Conservation (phyloP, 768 basidiomycete species). For the Suillus tomentosus region DNA sequence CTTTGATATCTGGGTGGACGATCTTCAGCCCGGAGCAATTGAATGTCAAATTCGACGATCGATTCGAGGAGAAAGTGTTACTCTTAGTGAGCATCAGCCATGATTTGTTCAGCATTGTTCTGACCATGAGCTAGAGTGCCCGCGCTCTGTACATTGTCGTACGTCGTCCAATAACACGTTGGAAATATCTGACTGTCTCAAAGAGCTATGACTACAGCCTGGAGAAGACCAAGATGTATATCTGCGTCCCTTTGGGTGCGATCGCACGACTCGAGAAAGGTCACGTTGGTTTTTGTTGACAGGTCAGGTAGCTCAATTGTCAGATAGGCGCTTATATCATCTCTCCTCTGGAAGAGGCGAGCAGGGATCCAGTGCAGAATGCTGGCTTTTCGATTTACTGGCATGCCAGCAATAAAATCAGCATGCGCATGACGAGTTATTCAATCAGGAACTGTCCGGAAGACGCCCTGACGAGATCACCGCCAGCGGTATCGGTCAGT, state of each 20-base stretch:
- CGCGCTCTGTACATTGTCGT: conserved; percentile 79
- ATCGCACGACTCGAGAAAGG: conserved; percentile 81
- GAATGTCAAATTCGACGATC: conserved; percentile 69
- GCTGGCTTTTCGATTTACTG: conserved; percentile 87
- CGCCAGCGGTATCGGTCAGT: neutral
- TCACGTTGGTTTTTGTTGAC: conserved; percentile 26
- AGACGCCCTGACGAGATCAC: conserved; percentile 12
- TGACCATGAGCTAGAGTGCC: conserved; percentile 29
- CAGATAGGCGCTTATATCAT: conserved; percentile 88
- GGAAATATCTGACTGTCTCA: conserved; percentile 10
- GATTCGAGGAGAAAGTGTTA: conserved; percentile 93
- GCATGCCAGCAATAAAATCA: conserved; percentile 64
- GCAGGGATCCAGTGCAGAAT: conserved; percentile 85
- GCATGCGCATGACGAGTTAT: conserved; percentile 80
- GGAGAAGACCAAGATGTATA: conserved; percentile 89
- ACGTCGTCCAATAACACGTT: conserved; percentile 28
- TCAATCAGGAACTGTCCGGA: conserved; percentile 74
- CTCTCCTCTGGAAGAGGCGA: conserved; percentile 90
- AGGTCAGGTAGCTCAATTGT: conserved; percentile 1
- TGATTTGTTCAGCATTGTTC: conserved; percentile 4
- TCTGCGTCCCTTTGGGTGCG: conserved; percentile 83
- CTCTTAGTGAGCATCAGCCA: conserved; percentile 62
- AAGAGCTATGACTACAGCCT: conserved; percentile 90
- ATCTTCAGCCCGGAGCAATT: conserved; percentile 81
- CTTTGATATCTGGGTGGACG: conserved; percentile 86